Conservation (phyloP, 2,329 filamentous ascomycete species). For the Cordyceps pruinosa region DNA sequence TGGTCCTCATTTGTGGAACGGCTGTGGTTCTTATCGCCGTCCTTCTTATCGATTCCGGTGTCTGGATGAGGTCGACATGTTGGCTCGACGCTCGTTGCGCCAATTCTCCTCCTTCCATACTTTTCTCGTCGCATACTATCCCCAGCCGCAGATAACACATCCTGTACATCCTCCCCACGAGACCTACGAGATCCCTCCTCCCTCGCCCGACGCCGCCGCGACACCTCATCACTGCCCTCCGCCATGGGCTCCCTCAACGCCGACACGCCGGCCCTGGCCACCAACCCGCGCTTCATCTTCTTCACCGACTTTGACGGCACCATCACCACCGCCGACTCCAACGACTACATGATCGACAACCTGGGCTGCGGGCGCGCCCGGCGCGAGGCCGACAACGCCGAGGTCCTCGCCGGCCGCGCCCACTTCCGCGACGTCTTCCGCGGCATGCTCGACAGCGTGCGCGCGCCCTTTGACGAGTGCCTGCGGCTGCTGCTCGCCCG, state of each 20-base stretch:
- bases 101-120: background rate
- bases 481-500: slow-evolving; percentile 70
- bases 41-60: background rate
- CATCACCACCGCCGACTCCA: slow-evolving; percentile 67
- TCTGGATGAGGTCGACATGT: background rate
- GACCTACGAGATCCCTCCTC: no score
- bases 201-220: background rate
- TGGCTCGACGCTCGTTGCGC: background rate
- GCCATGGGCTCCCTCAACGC: slow-evolving; percentile 36
- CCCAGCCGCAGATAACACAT: background rate
- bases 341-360: slow-evolving; percentile 77
- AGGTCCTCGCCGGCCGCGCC: slow-evolving; percentile 63
- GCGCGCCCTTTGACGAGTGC: slow-evolving; percentile 73
- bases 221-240: slow-evolving; percentile 3
- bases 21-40: background rate
- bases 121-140: background rate
- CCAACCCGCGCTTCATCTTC: slow-evolving; percentile 85
- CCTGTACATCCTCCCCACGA: no score
- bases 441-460: slow-evolving; percentile 86
- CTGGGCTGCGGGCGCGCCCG: slow-evolving; percentile 72
- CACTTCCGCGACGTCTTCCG: slow-evolving; percentile 82
- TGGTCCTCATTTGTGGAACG: slow-evolving; percentile 12
- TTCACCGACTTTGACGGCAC: slow-evolving; percentile 99
- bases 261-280: slow-evolving; percentile 52
- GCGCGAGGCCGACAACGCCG: slow-evolving; percentile 66